Conservation (phyloP, 2,329 filamentous ascomycete genomes). For the Aspergillus cejpii region DNA sequence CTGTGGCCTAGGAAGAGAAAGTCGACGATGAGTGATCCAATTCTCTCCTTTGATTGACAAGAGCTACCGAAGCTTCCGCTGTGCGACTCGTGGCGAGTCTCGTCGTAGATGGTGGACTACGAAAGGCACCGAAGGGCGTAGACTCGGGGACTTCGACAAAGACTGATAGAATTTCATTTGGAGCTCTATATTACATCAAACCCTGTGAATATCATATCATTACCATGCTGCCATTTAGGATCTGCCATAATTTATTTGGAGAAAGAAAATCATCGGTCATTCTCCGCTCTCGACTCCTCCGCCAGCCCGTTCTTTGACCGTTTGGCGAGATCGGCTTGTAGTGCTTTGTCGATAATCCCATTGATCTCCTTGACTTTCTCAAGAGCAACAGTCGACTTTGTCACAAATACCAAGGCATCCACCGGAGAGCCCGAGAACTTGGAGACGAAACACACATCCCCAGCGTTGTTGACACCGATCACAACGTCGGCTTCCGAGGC, state of each 20-base stretch:
- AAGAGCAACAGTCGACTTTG: constrained; percentile 67
- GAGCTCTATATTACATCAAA: constrained; percentile 3
- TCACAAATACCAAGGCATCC: constrained; percentile 69
- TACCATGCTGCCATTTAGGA: not conserved
- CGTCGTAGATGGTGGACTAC: too few species aligned
- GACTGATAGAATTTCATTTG: not conserved
- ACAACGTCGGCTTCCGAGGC: constrained; percentile 61
- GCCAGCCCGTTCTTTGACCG: constrained; percentile 62
- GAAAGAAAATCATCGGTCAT: constrained; percentile 57
- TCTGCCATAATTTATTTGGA: too few species aligned
- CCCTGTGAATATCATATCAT: not conserved
- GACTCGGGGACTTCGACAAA: not conserved
- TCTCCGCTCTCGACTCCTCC: constrained; percentile 77
- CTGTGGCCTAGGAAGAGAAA: not conserved
- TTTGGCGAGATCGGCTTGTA: constrained; percentile 68
- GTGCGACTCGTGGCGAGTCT: too few species aligned
- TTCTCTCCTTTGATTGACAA: not conserved
- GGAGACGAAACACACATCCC: constrained; percentile 83
- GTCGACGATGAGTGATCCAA: not conserved
- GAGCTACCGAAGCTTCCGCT: not conserved
- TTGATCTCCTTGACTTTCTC: constrained; percentile 76
- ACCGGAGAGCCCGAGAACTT: constrained; percentile 82
- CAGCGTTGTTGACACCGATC: constrained; percentile 80
- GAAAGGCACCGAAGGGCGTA: not conserved
- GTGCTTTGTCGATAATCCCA: constrained; percentile 61